These are phyloP conservation scores for Saturnispora dispora DNA, from an alignment of 805 yeast genomes.

Conservation along the genomic window DNA sequence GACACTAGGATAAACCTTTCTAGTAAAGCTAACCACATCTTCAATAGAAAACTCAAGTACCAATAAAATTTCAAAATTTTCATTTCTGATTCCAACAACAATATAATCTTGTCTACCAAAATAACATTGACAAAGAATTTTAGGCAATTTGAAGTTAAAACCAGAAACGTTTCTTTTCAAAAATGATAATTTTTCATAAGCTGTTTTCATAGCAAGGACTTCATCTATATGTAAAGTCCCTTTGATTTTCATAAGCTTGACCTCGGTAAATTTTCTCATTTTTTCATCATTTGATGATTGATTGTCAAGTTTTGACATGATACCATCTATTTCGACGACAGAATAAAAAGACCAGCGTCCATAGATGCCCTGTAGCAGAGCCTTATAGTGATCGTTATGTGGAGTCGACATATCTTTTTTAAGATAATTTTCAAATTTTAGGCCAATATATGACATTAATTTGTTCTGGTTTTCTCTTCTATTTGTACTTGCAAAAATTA, in stretches of 20 bases:
- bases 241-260: background rate
- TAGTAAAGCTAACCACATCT: background rate
- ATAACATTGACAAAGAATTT: background rate
- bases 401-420: conserved; percentile 5
- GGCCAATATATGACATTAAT: conserved; percentile 10
- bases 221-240: conserved; percentile 6
- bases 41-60: background rate
- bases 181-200: conserved; percentile 1
- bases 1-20: background rate
- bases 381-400: conserved; percentile 11
- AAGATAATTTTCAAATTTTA: conserved; percentile 12
- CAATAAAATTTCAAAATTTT: background rate
- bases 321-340: conserved; percentile 13
- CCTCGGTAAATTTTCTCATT: background rate
- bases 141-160: background rate
- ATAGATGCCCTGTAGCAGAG: conserved; percentile 5
- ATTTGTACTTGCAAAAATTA: conserved; percentile 8
- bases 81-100: background rate
- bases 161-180: background rate
- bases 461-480: conserved; percentile 6
- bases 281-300: background rate
- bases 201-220: background rate
- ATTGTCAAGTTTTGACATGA: background rate
- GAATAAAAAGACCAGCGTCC: conserved; percentile 10
- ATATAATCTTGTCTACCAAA: background rate